These are phyloP conservation scores for Furcasterigmium furcatum DNA, from an alignment of 2,329 filamentous ascomycete species.

Conservation along the genomic window DNA sequence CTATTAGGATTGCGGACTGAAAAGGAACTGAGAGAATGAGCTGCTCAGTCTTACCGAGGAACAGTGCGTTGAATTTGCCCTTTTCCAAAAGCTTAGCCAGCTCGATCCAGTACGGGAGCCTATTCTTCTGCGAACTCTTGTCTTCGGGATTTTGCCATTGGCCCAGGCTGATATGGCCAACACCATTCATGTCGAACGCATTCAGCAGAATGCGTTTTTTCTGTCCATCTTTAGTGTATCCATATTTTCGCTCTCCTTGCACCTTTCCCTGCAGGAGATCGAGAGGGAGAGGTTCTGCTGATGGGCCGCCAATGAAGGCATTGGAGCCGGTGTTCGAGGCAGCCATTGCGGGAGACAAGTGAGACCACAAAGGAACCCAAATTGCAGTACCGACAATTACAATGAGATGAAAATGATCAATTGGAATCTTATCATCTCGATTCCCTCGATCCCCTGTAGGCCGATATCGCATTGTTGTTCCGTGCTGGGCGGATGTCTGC, in stretches of 20 bases:
- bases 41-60: conserved; percentile 4
- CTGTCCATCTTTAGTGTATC: neutral
- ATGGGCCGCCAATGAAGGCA: neutral
- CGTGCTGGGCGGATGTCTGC: no score
- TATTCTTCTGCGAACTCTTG: neutral
- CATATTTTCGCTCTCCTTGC: neutral
- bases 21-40: neutral
- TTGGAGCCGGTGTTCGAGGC: no score
- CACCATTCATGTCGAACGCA: conserved; percentile 64
- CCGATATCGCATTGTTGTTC: neutral
- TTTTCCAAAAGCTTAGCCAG: conserved; percentile 10
- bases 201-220: conserved; percentile 49
- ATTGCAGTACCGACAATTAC: no score
- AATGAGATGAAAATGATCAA: no score
- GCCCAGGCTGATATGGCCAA: conserved; percentile 50
- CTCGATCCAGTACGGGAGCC: conserved; percentile 9
- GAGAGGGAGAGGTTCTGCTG: neutral
- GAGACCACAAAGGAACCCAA: no score
- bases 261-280: neutral
- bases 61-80: conserved; percentile 9
- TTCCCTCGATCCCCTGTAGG: neutral
- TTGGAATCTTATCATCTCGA: neutral
- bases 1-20: no score
- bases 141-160: conserved; percentile 4
- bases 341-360: no score